Percentiles rank a stretch among this genome's conserved stretches.
Evolutionary conservation across 2,329 filamentous ascomycete species (phyloP).

Genomic region (Claviceps sp.): DNA sequence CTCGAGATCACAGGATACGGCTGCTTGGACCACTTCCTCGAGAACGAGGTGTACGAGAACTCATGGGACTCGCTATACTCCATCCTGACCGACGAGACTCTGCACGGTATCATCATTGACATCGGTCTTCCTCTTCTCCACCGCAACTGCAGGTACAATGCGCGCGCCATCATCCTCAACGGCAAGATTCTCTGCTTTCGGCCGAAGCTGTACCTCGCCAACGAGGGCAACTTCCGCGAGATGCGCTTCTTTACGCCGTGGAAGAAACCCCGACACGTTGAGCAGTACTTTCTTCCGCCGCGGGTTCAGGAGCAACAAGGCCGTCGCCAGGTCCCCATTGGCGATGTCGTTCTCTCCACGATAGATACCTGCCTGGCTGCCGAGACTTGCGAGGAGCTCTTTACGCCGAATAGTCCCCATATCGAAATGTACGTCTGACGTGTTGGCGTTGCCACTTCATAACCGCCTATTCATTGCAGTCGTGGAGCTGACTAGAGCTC

Average conservation of each 20-base stretch:
- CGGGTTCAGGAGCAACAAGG: slow-evolving; percentile 18
- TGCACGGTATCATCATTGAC: slow-evolving; percentile 25
- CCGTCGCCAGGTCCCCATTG: slow-evolving; percentile 22
- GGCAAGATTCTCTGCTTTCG: slow-evolving; percentile 53
- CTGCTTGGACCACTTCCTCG: slow-evolving; percentile 32
- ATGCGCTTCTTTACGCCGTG: slow-evolving; percentile 25
- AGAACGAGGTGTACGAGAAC: slow-evolving; percentile 24
- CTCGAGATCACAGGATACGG: slow-evolving; percentile 26
- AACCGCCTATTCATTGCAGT: neutral
- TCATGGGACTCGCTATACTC: slow-evolving; percentile 18
- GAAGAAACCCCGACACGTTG: slow-evolving; percentile 18
- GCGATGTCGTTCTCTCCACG: slow-evolving; percentile 23
- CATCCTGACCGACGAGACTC: slow-evolving; percentile 19
- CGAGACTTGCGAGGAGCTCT: slow-evolving; percentile 5
- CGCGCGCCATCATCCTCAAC: slow-evolving; percentile 25
- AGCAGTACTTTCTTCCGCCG: slow-evolving; percentile 21
- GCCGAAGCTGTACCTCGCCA: slow-evolving; percentile 19
- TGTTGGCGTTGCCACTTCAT: neutral
- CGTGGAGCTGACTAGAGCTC: neutral
- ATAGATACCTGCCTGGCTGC: slow-evolving; percentile 26
- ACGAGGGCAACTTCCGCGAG: slow-evolving; percentile 23
- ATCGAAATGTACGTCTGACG: neutral
- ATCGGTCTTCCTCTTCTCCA: slow-evolving; percentile 29
- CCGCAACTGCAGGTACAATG: slow-evolving; percentile 11
- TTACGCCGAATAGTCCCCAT: slow-evolving; percentile 13